Percentiles rank a stretch among this genome's conserved stretches.
phyloP scores from a whole-genome alignment of 164 flowering plant species.

The Stephania yunnanensis region DNA sequence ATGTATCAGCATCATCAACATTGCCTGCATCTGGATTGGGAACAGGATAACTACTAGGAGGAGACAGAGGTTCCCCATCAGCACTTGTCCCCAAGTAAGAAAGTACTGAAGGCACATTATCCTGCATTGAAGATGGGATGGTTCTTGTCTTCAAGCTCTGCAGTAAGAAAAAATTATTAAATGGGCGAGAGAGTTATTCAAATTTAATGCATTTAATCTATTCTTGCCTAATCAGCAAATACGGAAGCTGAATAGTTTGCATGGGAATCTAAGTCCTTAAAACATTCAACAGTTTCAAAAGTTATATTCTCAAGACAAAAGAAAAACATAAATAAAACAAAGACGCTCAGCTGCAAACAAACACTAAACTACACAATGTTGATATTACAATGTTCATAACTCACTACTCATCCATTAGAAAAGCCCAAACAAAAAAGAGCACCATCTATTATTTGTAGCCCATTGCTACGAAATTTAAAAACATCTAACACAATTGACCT shows the following conservation, averaged over 20 bases:
- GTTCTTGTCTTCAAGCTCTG: slow-evolving; percentile 54
- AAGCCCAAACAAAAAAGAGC: no score
- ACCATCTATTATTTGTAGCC: no score
- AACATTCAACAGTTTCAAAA: no score
- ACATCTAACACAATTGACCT: no score
- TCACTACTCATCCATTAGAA: no score
- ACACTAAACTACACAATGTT: no score
- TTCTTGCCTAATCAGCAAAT: background rate
- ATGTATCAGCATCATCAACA: slow-evolving; percentile 18
- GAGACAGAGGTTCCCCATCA: slow-evolving; percentile 35
- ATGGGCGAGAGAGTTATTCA: background rate
- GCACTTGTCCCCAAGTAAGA: slow-evolving; percentile 40
- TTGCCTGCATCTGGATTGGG: slow-evolving; percentile 29
- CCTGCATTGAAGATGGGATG: slow-evolving; percentile 22
- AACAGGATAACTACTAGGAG: slow-evolving; percentile 52
- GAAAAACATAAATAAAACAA: no score
- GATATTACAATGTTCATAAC: no score
- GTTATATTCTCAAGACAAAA: no score
- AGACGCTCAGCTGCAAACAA: no score
- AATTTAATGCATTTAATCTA: background rate
- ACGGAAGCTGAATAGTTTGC: background rate
- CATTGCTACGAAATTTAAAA: no score
- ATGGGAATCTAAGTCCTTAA: background rate
- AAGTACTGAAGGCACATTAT: slow-evolving; percentile 24
- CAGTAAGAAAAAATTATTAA: background rate